Evolutionary conservation across 331 rosid species (phyloP), one percentile per base, ranked within the genome.

Genomic region (Malus hybrid): DNA sequence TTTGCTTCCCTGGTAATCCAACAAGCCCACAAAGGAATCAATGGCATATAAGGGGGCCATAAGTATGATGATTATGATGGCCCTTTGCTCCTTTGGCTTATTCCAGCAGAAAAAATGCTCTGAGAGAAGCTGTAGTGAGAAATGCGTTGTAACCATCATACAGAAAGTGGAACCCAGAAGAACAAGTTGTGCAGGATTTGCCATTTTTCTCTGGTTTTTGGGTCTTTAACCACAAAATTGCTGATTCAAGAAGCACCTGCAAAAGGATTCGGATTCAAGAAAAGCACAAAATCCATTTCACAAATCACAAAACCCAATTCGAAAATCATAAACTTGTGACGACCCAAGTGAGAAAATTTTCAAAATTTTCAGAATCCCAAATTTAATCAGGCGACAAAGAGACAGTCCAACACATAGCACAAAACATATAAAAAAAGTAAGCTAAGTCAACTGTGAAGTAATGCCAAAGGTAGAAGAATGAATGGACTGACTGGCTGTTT

Each of bases 31-130:
- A 48, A 57, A 81, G 36, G 85, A 72, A 68, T 66, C 77, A 57
- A 69, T 34, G 31, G 78, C 81, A 77, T 77, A 81, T 32, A 81
- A 57, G 34, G 85, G 85, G 14, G 85, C 85, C 81, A 77, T 81
- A 67, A 81, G 85, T 57, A 81, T 73, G 36, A 81, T 77, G 22
- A 71, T 19, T 5, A 67, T 28, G 31, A 81, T 76, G 36, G 85
- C 85, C 63, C 61, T 77, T 60, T 77, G 81, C 67, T 81, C 81
- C 69, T 62, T 72, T 24, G 85, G 81, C 50, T 77, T 81, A 50
- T 67, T 77, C 85, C 81, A 77, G 72, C 14, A 66, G 10, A 70
- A 33, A 6, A 76, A 67, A 52, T 77, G 85, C 18, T 77, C 79
- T 27, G 68, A 36, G 39, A 81, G 76, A 36, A 77, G 85, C 67